Base-by-base conservation (phyloP, 768 basidiomycete genomes). In the Butyriboletus loyo region DNA sequence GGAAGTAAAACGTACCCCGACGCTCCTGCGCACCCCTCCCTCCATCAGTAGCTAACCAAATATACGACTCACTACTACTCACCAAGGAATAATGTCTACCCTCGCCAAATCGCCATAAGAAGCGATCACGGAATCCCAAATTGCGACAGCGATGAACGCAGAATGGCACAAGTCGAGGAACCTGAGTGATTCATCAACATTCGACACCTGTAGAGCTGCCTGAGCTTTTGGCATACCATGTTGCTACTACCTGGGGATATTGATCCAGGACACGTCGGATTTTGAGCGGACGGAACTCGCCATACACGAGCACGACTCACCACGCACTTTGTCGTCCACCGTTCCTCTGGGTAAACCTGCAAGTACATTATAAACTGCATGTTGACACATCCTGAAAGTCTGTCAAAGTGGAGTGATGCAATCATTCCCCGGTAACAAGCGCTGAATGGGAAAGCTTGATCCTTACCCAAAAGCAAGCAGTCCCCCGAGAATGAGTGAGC, bases 311-410 rank as follows among this genome's bases (percentile, higher is more conserved):
- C 1, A 30, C 17, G 24, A 52, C 64, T 49, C 19, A 67, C 65
- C 44, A 66, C 30, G 1, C 27, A 42, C 42, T 56, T 60, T 37
- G 46, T 62, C n/a, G 22, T 46, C 65, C 57, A 57, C 24, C 36
- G 35, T 14, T 66, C 64, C 5, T 11, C 14, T 4, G 63, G 24
- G 36, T 59, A 57, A 22, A 34, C 6, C 25, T 64, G 59, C 56
- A 42, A 67, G 38, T 65, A 67, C 39, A 65, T 36, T 17, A 65
- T 30, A 35, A 59, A 65, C 54, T 66, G 64, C 57, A 67, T 55
- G 25, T 46, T 59, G 34, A 65, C 50, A 27, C 66, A 67, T 51
- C 64, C 64, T 3, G 64, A 66, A 32, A 66, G 56, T 35, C 66
- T 65, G 45, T n/a, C n/a, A 31, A 35, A 31, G 31, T 42, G 13